Evolutionary conservation across 306 rosid genomes (phyloP).

Genomic region (Elaeagnus macrophylla): DNA sequence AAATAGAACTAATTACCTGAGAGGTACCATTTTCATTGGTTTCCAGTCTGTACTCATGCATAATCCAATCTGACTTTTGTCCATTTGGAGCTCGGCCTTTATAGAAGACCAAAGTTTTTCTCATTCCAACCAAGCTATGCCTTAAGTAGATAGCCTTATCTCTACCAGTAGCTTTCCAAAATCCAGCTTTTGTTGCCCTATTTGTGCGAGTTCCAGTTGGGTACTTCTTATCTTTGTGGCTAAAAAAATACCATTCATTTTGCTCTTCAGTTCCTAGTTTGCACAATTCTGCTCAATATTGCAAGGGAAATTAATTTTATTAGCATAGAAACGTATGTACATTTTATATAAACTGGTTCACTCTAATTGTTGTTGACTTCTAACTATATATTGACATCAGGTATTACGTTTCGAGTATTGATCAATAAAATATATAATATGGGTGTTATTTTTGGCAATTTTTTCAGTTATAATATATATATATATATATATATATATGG

Average conservation of each 20-base stretch:
- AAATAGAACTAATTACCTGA: slow-evolving; percentile 33
- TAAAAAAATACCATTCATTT: slow-evolving; percentile 85
- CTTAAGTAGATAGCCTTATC: slow-evolving; percentile 67
- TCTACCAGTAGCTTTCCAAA: slow-evolving; percentile 96
- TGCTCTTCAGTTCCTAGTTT: slow-evolving; percentile 59
- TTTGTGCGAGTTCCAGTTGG: slow-evolving; percentile 87
- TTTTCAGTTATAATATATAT: too few relatives aligned
- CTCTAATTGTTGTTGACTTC: too few relatives aligned
- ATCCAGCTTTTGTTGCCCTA: slow-evolving; percentile 86
- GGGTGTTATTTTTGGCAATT: too few relatives aligned
- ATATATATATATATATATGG: not conserved
- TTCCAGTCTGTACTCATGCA: slow-evolving; percentile 87
- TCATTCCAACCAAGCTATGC: slow-evolving; percentile 64
- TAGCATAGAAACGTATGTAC: too few relatives aligned
- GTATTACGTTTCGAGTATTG: too few relatives aligned
- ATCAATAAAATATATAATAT: too few relatives aligned
- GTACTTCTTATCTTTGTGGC: slow-evolving; percentile 90
- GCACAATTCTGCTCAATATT: slow-evolving; percentile 48
- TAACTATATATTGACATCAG: too few relatives aligned
- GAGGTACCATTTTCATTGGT: slow-evolving; percentile 62
- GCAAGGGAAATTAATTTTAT: too few relatives aligned
- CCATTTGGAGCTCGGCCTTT: slow-evolving; percentile 94
- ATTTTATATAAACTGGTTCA: too few relatives aligned
- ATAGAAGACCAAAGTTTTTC: slow-evolving; percentile 85
- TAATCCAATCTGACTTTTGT: slow-evolving; percentile 88